A percentile compares a stretch with the other conserved stretches of the same genome.
These are phyloP conservation scores for Arthromyces matolae DNA, from an alignment of 768 basidiomycete species.

Conservation along the genomic window DNA sequence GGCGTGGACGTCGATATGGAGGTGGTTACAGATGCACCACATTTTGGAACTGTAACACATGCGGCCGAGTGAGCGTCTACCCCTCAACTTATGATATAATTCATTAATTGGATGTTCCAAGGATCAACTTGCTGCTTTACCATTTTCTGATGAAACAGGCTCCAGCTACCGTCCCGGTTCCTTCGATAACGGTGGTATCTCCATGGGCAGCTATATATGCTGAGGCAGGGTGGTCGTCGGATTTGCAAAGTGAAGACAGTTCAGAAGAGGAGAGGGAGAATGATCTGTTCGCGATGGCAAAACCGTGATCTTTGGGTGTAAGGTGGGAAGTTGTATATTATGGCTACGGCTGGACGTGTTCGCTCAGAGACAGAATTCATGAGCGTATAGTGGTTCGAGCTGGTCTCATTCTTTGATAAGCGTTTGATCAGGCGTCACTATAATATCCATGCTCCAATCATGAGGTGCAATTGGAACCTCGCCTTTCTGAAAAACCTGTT, in stretches of 20 bases:
- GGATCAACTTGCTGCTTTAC: constrained; percentile 27
- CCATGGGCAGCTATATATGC: constrained; percentile 27
- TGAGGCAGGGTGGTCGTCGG: constrained; percentile 20
- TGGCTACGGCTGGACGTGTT: no score
- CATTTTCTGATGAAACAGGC: constrained; percentile 27
- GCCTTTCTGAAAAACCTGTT: constrained; percentile 54
- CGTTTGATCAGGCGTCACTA: constrained; percentile 43
- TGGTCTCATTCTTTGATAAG: constrained; percentile 11
- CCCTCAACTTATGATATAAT: neutral
- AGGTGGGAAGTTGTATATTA: no score
- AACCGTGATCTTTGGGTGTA: no score
- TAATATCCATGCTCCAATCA: constrained; percentile 64
- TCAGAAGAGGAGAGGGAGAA: no score
- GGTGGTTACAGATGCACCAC: constrained; percentile 28
- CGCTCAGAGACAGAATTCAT: no score
- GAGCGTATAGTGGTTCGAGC: no score
- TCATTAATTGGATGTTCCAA: constrained; percentile 5
- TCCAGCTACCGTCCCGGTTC: constrained; percentile 19
- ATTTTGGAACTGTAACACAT: constrained; percentile 35
- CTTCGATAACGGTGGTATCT: constrained; percentile 22
- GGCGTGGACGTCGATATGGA: constrained; percentile 25
- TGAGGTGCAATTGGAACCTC: constrained; percentile 50
- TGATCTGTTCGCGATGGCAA: no score
- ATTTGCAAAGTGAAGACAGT: constrained; percentile 14
- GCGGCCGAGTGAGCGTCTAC: constrained; percentile 22